Percentiles rank a stretch among this genome's conserved stretches.
These are phyloP conservation scores for Pouteria glomerata DNA, from an alignment of 148 eudicot genomes.

Conservation along the genomic window DNA sequence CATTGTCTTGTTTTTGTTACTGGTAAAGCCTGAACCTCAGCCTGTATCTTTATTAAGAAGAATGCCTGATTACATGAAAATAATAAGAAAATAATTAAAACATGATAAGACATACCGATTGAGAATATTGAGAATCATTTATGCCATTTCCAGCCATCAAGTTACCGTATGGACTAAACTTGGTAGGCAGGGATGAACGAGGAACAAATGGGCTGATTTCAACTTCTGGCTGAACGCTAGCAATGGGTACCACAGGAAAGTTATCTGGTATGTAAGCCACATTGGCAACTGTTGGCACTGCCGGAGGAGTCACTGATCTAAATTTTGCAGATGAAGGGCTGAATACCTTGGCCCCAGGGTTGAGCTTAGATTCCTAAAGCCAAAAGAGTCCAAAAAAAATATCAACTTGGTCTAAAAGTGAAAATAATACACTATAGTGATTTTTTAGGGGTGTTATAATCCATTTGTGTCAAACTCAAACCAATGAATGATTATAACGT, in stretches of 20 bases:
- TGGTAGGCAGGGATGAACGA: slow-evolving; percentile 52
- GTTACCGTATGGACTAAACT: slow-evolving; percentile 50
- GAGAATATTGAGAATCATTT: slow-evolving; percentile 51
- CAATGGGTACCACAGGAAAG: slow-evolving; percentile 37
- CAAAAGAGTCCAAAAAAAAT: slow-evolving; percentile 3
- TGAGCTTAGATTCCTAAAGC: slow-evolving; percentile 82
- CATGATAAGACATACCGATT: slow-evolving; percentile 48
- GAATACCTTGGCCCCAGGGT: slow-evolving; percentile 82
- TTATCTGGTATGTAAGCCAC: slow-evolving; percentile 45
- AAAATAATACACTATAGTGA: neutral
- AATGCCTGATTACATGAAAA: neutral
- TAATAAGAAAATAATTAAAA: neutral
- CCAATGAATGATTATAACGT: neutral
- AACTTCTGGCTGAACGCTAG: slow-evolving; percentile 49
- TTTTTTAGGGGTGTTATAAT: neutral
- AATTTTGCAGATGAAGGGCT: slow-evolving; percentile 53
- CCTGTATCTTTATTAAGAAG: neutral
- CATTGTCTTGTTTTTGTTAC: neutral
- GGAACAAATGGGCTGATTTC: slow-evolving; percentile 39
- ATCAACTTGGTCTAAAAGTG: neutral
- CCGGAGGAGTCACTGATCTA: slow-evolving; percentile 51
- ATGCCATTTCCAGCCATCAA: slow-evolving; percentile 39
- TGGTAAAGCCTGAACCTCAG: neutral
- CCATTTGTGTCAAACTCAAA: neutral
- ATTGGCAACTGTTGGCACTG: slow-evolving; percentile 37